phyloP scores from a whole-genome alignment of 257 asterid species.

The Scutellaria minor region DNA sequence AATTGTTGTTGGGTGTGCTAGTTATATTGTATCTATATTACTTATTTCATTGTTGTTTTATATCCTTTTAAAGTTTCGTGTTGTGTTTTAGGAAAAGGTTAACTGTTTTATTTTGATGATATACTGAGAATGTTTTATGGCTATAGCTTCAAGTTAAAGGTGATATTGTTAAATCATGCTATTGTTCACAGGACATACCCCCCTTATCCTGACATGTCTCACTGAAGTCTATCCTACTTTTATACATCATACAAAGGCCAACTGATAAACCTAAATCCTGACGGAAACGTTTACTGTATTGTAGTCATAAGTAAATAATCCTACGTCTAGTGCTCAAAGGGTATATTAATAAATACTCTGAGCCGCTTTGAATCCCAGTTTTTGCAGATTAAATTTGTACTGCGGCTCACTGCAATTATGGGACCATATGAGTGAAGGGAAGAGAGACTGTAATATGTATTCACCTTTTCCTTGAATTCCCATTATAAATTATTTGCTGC shows the following conservation, averaged over 20 bases:
- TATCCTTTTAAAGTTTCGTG: too few species aligned
- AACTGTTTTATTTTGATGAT: not conserved
- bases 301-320: not conserved
- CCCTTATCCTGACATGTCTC: not conserved
- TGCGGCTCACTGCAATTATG: not conserved
- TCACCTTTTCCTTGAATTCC: slow-evolving; percentile 11
- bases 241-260: not conserved
- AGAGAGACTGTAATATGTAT: not conserved
- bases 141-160: not conserved
- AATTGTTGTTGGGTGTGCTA: not conserved
- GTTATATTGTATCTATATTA: slow-evolving; percentile 7
- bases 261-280: not conserved
- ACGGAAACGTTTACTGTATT: not conserved
- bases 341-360: not conserved
- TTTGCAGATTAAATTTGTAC: not conserved
- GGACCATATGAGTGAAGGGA: not conserved
- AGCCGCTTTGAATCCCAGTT: not conserved
- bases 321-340: not conserved
- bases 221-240: not conserved
- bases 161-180: slow-evolving; percentile 10
- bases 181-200: not conserved
- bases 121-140: slow-evolving; percentile 5
- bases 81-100: not conserved
- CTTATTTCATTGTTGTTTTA: too few species aligned
- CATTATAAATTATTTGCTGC: slow-evolving; percentile 6